These are phyloP conservation scores for Pelargonium citronellum DNA, from an alignment of 441 rosid species.

Conservation along the genomic window DNA sequence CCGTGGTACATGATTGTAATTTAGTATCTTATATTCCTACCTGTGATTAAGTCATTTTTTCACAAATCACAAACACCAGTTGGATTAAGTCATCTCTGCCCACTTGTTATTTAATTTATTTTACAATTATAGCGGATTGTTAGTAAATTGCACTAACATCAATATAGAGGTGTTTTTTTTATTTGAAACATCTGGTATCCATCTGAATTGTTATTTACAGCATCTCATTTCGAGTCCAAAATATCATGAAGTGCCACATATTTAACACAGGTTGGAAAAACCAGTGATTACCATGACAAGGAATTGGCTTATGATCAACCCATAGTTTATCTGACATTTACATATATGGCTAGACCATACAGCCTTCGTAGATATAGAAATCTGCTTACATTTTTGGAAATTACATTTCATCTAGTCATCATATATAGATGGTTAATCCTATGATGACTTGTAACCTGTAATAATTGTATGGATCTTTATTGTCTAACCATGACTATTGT, in stretches of 20 bases:
- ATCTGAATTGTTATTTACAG: not conserved
- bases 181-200: not conserved
- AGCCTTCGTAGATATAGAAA: not conserved
- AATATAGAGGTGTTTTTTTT: not conserved
- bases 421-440: not conserved
- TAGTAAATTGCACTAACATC: not conserved
- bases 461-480: not conserved
- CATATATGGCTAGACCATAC: not conserved
- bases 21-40: conserved; percentile 4
- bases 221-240: not conserved
- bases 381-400: conserved; percentile 1
- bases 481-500: not conserved
- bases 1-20: conserved; percentile 47
- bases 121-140: not conserved
- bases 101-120: not conserved
- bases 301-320: not conserved
- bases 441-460: not conserved
- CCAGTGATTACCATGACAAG: not conserved
- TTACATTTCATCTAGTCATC: not conserved
- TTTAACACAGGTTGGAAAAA: not conserved
- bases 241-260: not conserved
- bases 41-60: not conserved
- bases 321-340: not conserved
- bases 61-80: not conserved
- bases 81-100: not conserved